Base-by-base conservation (phyloP, 2,329 filamentous ascomycete species). In the Alternaria viburni region DNA sequence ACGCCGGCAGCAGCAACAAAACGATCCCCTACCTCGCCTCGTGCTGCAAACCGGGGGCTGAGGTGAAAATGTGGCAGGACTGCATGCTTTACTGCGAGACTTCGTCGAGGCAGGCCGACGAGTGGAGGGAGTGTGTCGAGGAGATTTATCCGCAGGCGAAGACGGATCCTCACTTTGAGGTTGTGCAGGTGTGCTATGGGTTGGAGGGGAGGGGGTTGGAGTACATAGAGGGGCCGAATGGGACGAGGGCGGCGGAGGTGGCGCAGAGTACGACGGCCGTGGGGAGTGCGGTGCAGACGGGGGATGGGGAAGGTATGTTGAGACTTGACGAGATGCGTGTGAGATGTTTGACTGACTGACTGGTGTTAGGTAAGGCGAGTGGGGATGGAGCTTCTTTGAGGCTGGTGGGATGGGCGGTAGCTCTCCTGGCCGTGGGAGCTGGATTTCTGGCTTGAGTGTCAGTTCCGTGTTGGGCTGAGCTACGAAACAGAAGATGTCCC, bases 1-100 rank as follows among this genome's bases (percentile, higher is more conserved):
- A 0, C 36, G 0, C 0, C 36, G 0, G 0, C 36, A 1, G 0
- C 36, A 10, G 36, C 36, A 41, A 41, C n/a, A 17, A 41, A 41
- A 41, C 36, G 36, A 41, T 41, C 36, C 36, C 36, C 1, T 41
- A 41, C 36, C 36, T 41, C 36, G 36, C 36, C 36, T 41, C 36
- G 36, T 41, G 36, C 36, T 41, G 36, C 36, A 41, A 41, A 41
- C 15, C 15, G 0, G 36, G 36, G 0, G 36, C 36, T 1, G 36
- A 41, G n/a, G 36, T 41, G 36, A 41, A 41, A 41, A 41, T 41
- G 36, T 41, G 36, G 36, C 36, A 41, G 36, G 36, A 41, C 36
- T 41, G 36, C n/a, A 41, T 41, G 36, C 36, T 41, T 41, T 41
- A 41, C 36, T 41, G 36, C 36, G 36, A 41, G n/a, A 1, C 1